Evolutionary conservation across 1,284 basidiomycete species (phyloP), one percentile per base, ranked within the genome.

Genomic region (Veloboletus limbatus): DNA sequence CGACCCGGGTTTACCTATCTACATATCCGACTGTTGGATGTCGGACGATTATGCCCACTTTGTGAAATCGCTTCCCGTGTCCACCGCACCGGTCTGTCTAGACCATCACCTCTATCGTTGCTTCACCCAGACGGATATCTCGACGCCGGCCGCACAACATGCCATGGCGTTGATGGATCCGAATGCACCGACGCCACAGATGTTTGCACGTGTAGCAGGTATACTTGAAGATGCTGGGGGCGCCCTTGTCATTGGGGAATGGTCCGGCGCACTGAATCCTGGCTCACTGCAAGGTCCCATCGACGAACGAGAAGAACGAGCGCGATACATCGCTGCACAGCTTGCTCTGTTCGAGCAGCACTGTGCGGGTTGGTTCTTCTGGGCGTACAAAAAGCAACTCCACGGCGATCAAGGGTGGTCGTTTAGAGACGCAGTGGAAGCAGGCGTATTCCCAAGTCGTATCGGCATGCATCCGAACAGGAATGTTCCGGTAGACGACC

Each of bases 61-160:
- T 59, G 69, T 83, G 53, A 58, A 69, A 36, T 55, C 57, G 4
- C 59, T 69, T 36, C 45, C 69, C 60, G 28, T 57, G 38, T 43
- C 62, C 58, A 49, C 68, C 54, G 63, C 68, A 21, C 81, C 82
- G 25, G 70, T 83, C 14, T 81, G 85, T 14, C 69, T 91, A 24
- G 92, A 95, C 67, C 86, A 93, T 58, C 92, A 94, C 62, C 76
- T 94, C 17, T 95, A 94, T 63, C 79, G 92, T 27, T 92, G 88
- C 65, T 90, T 90, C 65, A 88, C 85, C 17, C 57, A 55, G 9
- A 68, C 71, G 5, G 92, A 94, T 64, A 79, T 72, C 24, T 54
- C 59, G 1, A 81, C 78, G 5, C 66, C 77, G 2, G 85, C 79
- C 0, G 65, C 75, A 9, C 73, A 81, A 41, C 88, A 91, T 59